Base-by-base conservation (phyloP, 78 protist genomes). In the Mastigamoeba balamuthi region DNA sequence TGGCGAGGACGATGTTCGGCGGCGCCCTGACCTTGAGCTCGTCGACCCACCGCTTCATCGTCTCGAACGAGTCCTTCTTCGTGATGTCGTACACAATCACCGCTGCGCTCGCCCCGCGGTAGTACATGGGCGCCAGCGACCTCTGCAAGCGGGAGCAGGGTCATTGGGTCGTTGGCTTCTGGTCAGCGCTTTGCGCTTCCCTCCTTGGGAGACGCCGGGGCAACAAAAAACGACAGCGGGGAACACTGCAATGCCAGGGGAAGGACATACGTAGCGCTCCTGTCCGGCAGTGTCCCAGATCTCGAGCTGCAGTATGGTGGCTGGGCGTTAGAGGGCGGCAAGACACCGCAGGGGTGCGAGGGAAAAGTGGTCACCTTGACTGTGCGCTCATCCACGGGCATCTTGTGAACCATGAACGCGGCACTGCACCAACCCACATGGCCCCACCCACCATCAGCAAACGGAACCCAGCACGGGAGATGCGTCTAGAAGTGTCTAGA, bases 271-370 rank as follows among this genome's bases (percentile, higher is more conserved):
- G 58, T 44, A 81, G 17, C 71, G 41, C n/a, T 64, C 85, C 30
- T 76, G 81, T 10, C 91, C 91, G 7, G 91, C 91, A 4, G 86
- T 81, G n/a, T 86, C 91, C 91, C 91, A 86, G 25, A 86, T 81
- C 53, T 86, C 79, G 25, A 76, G 66, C n/a, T n/a, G n/a, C n/a
- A n/a, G n/a, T n/a, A n/a, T n/a, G n/a, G n/a, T n/a, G n/a, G n/a
- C n/a, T n/a, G n/a, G n/a, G n/a, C n/a, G n/a, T n/a, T n/a, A n/a
- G n/a, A n/a, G n/a, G n/a, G n/a, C n/a, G n/a, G n/a, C n/a, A n/a
- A n/a, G n/a, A n/a, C n/a, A n/a, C n/a, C n/a, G n/a, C n/a, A n/a
- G n/a, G n/a, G n/a, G n/a, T n/a, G n/a, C n/a, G n/a, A n/a, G n/a
- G n/a, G n/a, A n/a, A n/a, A n/a, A n/a, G n/a, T n/a, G n/a, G n/a